Conservation (phyloP, 1,284 basidiomycete species). For the Crepidotus sp. region DNA sequence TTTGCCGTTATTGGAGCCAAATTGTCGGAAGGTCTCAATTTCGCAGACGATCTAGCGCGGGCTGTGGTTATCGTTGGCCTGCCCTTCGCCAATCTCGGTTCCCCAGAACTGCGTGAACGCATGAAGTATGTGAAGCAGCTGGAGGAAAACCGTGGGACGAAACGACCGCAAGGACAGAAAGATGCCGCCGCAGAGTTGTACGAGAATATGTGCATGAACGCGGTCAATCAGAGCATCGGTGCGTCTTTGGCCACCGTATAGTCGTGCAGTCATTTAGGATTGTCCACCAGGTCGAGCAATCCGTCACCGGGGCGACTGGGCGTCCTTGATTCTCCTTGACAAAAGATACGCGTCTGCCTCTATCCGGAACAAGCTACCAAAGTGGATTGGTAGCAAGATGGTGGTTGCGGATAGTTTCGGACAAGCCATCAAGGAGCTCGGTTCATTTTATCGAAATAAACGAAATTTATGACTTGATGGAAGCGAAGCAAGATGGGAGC, state of each 20-base stretch:
- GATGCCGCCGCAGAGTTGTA: conserved; percentile 82
- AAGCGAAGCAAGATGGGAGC: too few relatives aligned
- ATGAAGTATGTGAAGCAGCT: conserved; percentile 76
- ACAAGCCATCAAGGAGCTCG: conserved; percentile 61
- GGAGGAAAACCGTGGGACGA: conserved; percentile 31
- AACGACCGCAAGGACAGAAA: conserved; percentile 37
- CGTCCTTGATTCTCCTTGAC: conserved; percentile 78
- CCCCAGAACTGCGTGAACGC: conserved; percentile 83
- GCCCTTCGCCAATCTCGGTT: conserved; percentile 90
- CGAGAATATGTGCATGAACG: conserved; percentile 92
- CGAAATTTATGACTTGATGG: conserved; percentile 14
- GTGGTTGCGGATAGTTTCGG: conserved; percentile 64
- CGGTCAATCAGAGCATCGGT: conserved; percentile 97
- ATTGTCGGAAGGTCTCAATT: conserved; percentile 94
- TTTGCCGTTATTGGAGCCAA: conserved; percentile 97
- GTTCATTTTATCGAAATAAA: conserved; percentile 57
- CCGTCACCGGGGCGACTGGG: conserved; percentile 82
- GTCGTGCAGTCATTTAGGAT: background rate
- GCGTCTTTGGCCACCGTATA: conserved; percentile 20
- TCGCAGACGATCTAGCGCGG: conserved; percentile 82
- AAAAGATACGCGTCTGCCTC: conserved; percentile 60
- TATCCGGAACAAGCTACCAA: conserved; percentile 73
- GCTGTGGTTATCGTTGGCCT: conserved; percentile 87
- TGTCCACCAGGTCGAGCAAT: conserved; percentile 75
- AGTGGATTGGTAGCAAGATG: conserved; percentile 75